phyloP scores from a whole-genome alignment of 2,329 filamentous ascomycete genomes.

The Diaporthe eres region DNA sequence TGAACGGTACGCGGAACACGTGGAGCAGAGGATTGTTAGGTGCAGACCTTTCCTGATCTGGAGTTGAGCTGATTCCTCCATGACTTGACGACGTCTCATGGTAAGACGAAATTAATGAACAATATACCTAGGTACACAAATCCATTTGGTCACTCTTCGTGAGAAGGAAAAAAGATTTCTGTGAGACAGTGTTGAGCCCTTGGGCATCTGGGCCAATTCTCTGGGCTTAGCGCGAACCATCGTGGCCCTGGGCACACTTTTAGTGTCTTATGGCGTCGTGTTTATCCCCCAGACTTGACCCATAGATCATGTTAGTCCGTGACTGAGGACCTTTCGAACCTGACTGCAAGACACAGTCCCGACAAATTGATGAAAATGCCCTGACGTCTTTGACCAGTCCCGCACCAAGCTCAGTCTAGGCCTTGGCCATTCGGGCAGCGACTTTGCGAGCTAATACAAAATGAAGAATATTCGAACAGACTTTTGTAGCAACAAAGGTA shows the following conservation, averaged over 20 bases:
- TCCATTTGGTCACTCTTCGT: not conserved
- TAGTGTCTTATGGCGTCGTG: not conserved
- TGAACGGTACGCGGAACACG: not conserved
- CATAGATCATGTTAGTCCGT: not conserved
- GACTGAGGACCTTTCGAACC: not conserved
- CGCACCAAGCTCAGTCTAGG: not conserved
- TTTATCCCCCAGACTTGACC: not conserved
- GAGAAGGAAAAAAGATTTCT: not conserved
- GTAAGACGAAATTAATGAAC: not conserved
- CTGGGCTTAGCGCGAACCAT: not conserved
- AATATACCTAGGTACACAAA: not conserved
- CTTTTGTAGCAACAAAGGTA: not conserved
- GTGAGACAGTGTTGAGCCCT: too few relatives aligned
- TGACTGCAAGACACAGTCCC: not conserved
- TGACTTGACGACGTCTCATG: not conserved
- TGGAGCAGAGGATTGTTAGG: not conserved
- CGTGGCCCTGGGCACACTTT: not conserved
- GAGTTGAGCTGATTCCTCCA: not conserved
- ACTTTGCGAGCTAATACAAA: not conserved
- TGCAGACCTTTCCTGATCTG: too few relatives aligned
- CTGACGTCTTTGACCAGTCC: accelerated
- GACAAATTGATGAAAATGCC: not conserved
- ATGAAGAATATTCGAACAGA: too few relatives aligned
- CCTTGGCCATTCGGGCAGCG: not conserved
- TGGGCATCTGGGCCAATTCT: too few relatives aligned